Evolutionary conservation across 108 stramenopile genomes (phyloP), one percentile per base, ranked within the genome.

Genomic region (Cyclotella sp.): DNA sequence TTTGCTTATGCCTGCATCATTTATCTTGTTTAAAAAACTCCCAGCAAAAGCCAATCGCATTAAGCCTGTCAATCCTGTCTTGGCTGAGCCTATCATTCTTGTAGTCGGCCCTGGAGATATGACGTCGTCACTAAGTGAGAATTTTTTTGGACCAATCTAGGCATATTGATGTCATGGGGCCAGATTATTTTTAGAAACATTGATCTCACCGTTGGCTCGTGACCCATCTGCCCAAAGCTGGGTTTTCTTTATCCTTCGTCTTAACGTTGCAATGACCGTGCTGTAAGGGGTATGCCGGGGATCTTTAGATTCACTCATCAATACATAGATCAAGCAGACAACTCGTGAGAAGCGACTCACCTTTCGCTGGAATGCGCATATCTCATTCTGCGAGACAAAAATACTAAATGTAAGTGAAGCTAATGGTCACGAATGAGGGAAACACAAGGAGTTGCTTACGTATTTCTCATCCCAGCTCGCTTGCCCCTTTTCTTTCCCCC

Each of bases 401-500:
- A 11, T 6, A 8, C 49, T 19, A 19, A 8, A 62, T 62, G 39
- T 40, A 62, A 27, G 61, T 62, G 61, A 62, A 34, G 34, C 34
- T 6, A 34, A 5, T 6, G 6, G 34, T 6, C 34, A 34, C 2
- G 34, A 2, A 34, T 6, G 34, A 34, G 34, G 6, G 6, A 34
- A 46, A 45, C 5, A 9, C 21, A 34, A 8, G 1, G n/a, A 19
- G 3, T 4, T 9, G 28, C 69, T 70, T 22, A 70, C 64, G 70
- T 78, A 89, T 51, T 85, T 75, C 34, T 72, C 42, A 42, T 92
- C 77, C 91, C 91, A 92, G 19, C 64, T 81, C 7, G 67, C 68
- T 11, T 84, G 73, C 13, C 87, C 87, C 65, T 90, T 87, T 51
- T 71, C 75, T 45, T 87, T 82, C n/a, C 64, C 82, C 91, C 91